A percentile compares a stretch with the other conserved stretches of the same genome.
These are phyloP conservation scores for Penicillium sp. DNA, from an alignment of 2,329 filamentous ascomycete genomes.

Conservation along the genomic window DNA sequence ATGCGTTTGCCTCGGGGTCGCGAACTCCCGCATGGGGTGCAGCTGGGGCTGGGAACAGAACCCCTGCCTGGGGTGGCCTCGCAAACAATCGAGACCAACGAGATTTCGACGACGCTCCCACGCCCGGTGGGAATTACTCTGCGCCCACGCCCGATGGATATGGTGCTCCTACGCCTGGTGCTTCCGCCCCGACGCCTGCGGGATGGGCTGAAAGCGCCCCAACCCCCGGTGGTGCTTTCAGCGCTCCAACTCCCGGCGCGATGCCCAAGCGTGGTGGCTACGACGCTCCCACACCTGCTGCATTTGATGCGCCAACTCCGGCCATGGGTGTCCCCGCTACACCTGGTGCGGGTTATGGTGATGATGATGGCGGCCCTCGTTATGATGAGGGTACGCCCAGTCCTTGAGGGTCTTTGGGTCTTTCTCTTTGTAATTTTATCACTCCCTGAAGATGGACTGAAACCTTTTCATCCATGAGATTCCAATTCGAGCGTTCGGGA, in stretches of 20 bases:
- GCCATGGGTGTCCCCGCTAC: slow-evolving; percentile 37
- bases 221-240: slow-evolving; percentile 41
- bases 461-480: too few species aligned
- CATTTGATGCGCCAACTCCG: slow-evolving; percentile 46
- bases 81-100: slow-evolving; percentile 26
- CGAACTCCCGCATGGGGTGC: slow-evolving; percentile 69
- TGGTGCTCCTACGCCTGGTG: slow-evolving; percentile 62
- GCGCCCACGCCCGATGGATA: slow-evolving; percentile 60
- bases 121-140: slow-evolving; percentile 60
- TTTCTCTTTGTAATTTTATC: slow-evolving; percentile 4
- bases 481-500: too few species aligned
- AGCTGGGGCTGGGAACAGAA: slow-evolving; percentile 45
- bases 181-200: slow-evolving; percentile 51
- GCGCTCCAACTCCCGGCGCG: slow-evolving; percentile 40
- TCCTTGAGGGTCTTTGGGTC: slow-evolving; percentile 21
- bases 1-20: slow-evolving; percentile 61
- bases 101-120: slow-evolving; percentile 65
- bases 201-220: slow-evolving; percentile 42
- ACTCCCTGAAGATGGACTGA: too few species aligned
- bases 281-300: slow-evolving; percentile 20
- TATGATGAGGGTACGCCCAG: slow-evolving; percentile 42
- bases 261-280: slow-evolving; percentile 22
- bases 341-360: slow-evolving; percentile 33
- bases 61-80: slow-evolving; percentile 38
- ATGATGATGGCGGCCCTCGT: slow-evolving; percentile 38